phyloP scores from a whole-genome alignment of 257 asterid species.

The Nicotiana attenuata region DNA sequence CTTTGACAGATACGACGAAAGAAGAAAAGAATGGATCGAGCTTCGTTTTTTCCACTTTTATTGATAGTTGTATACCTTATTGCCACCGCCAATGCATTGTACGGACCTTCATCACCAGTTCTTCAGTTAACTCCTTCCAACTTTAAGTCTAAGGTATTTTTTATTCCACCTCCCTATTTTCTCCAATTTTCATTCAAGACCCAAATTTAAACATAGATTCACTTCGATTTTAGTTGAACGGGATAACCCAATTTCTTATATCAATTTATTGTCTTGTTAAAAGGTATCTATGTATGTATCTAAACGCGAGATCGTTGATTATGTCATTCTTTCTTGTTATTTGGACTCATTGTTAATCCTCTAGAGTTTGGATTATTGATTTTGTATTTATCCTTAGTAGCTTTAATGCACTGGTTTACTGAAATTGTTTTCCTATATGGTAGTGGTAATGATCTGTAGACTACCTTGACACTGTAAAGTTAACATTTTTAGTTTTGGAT shows the following conservation, averaged over 20 bases:
- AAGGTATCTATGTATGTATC: not conserved
- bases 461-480: not conserved
- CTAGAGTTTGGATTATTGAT: not conserved
- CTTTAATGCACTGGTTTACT: not conserved
- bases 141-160: conserved; percentile 82
- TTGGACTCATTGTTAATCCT: not conserved
- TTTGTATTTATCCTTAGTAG: not conserved
- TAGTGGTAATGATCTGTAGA: not conserved
- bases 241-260: not conserved
- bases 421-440: not conserved
- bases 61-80: conserved; percentile 22
- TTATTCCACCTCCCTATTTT: not conserved
- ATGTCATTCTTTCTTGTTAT: not conserved
- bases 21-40: conserved; percentile 39
- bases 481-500: not conserved
- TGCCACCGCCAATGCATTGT: conserved; percentile 53
- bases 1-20: not conserved
- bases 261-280: not conserved
- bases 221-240: not conserved
- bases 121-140: conserved; percentile 81
- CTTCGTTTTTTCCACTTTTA: conserved; percentile 28
- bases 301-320: not conserved
- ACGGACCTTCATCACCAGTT: conserved; percentile 85
- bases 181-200: not conserved
- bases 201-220: not conserved